A percentile compares a stretch with the other conserved stretches of the same genome.
Evolutionary conservation across 441 rosid species (phyloP).

Genomic region (Geranium incanum): DNA sequence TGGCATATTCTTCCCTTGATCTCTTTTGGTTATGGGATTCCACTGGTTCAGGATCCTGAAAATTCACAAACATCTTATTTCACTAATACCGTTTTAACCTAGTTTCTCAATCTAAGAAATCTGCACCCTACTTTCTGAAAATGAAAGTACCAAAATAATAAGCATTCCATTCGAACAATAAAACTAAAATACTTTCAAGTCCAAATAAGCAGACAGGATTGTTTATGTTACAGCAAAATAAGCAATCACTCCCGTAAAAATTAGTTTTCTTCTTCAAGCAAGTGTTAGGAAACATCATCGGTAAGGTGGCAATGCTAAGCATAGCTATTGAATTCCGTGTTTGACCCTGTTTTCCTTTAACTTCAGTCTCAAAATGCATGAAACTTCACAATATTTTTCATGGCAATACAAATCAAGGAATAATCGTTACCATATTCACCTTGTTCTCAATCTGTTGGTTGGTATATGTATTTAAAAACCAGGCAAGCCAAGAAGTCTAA

Average conservation of each 20-base stretch:
- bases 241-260: neutral
- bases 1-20: slow-evolving; percentile 24
- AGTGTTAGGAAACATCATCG: neutral
- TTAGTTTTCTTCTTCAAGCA: neutral
- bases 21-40: slow-evolving; percentile 25
- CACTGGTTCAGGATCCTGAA: slow-evolving; percentile 26
- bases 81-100: neutral
- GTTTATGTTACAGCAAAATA: too few species aligned
- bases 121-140: too few species aligned
- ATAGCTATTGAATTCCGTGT: neutral
- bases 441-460: neutral
- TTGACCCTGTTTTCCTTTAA: neutral
- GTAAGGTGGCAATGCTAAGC: neutral
- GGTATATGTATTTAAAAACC: neutral
- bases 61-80: slow-evolving; percentile 9
- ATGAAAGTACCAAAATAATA: too few species aligned
- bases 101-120: too few species aligned
- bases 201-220: too few species aligned
- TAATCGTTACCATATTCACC: neutral
- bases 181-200: too few species aligned
- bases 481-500: neutral
- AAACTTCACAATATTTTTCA: neutral
- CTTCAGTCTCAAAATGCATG: neutral
- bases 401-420: neutral
- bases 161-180: too few species aligned